Base-by-base conservation (phyloP, 768 basidiomycete genomes). In the Suillus luteus region DNA sequence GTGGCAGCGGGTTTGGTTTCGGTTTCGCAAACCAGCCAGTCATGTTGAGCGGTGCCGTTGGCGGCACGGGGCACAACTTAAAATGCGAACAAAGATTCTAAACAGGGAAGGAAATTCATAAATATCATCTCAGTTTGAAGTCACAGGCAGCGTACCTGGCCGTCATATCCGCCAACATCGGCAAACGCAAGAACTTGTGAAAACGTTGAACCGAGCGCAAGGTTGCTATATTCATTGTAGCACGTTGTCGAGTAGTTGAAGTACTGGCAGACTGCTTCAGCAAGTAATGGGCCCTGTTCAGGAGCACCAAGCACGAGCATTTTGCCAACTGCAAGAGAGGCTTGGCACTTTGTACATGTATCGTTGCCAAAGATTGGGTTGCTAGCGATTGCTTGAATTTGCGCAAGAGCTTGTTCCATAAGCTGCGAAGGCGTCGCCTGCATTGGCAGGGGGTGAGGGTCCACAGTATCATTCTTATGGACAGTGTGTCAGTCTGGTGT, bases 21-120 rank as follows among this genome's bases (percentile, higher is more conserved):
- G 83, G 83, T 65, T 79, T 84, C 35, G 77, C 74, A 67, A 85
- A 85, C 80, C 82, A 84, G n/a, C 64, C 66, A 1, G 78, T 82
- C 52, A 83, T 64, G 71, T 85, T 74, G 40, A 85, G 75, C 0
- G 80, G 75, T 2, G 79, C 71, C 0, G 80, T 75, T 2, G 76
- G 73, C 8, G 81, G 79, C 41, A 77, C 69, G 7, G 80, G 71
- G 64, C 81, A 83, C 57, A 77, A 44, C 0, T 65, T 52, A 11
- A 79, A 76, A 64, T 70, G 71, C 40, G 80, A 69, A 64, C 83
- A 84, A 37, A 82, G 60, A 64, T 67, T 38, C 14, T 31, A 11
- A 48, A 37, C 35, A 40, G 12, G 9, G 17, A 15, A 22, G 10
- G 2, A 14, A 33, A 6, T 40, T 27, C 2, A 2, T 49, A 65